These are phyloP conservation scores for Parastagonospora nodorum DNA, from an alignment of 2,329 filamentous ascomycete genomes.

Conservation along the genomic window DNA sequence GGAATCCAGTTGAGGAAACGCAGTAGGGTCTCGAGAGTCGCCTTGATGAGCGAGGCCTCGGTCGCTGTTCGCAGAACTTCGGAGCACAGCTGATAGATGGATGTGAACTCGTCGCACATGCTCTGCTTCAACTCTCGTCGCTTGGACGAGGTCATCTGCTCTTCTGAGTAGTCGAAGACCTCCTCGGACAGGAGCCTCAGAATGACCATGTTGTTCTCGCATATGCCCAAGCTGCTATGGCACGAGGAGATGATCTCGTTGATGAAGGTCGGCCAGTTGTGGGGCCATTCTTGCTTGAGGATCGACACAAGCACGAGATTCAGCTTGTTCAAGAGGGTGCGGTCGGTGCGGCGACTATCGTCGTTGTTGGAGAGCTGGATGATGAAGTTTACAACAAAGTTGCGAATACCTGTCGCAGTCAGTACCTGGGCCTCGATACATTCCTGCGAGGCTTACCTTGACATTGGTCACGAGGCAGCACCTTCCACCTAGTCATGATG, in stretches of 20 bases:
- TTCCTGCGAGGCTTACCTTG: conserved; percentile 65
- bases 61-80: conserved; percentile 91
- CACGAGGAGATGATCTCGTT: conserved; percentile 98
- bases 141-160: conserved; percentile 99
- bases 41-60: conserved; percentile 87
- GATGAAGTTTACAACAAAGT: conserved; percentile 99
- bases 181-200: conserved; percentile 94
- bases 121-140: conserved; percentile 95
- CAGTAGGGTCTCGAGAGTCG: conserved; percentile 93
- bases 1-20: conserved; percentile 99
- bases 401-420: conserved; percentile 77
- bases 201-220: conserved; percentile 99
- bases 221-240: conserved; percentile 93
- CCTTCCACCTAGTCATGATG: conserved; percentile 99
- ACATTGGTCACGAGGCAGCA: conserved; percentile 93
- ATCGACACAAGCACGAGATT: conserved; percentile 97
- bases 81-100: conserved; percentile 96
- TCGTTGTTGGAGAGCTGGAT: conserved; percentile 91
- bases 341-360: conserved; percentile 81
- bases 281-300: conserved; percentile 98
- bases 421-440: conserved; percentile 3
- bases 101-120: conserved; percentile 98
- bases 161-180: conserved; percentile 97
- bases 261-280: conserved; percentile 99
- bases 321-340: conserved; percentile 94